Conservation (phyloP, 2,329 filamentous ascomycete genomes). For the Botryotinia convoluta region DNA sequence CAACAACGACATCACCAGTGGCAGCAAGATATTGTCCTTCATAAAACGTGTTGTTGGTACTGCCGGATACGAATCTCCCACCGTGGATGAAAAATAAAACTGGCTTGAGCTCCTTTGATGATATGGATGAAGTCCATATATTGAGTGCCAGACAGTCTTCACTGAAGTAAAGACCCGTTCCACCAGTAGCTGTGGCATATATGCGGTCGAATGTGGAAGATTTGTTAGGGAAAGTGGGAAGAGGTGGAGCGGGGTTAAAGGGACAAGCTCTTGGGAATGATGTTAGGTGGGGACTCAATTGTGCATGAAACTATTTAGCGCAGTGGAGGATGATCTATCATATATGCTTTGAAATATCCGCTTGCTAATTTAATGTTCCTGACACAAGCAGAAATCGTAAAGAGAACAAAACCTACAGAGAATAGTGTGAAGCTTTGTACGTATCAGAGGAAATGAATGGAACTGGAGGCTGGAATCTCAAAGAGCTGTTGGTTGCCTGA, state of each 20-base stretch:
- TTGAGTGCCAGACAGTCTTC: slow-evolving; percentile 44
- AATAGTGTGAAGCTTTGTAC: not conserved
- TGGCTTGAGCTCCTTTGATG: slow-evolving; percentile 39
- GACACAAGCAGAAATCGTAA: not conserved
- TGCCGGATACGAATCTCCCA: slow-evolving; percentile 43
- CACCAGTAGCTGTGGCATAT: not conserved
- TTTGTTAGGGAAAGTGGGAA: not conserved
- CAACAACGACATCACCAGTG: not conserved
- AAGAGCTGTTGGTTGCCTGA: slow-evolving; percentile 40
- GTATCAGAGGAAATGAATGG: slow-evolving; percentile 18
- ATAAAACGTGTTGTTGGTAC: slow-evolving; percentile 36
- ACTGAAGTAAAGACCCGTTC: slow-evolving; percentile 6
- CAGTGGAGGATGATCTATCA: not conserved
- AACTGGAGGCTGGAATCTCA: slow-evolving; percentile 38
- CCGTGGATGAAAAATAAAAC: slow-evolving; percentile 48
- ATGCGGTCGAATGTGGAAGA: not conserved
- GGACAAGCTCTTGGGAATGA: not conserved
- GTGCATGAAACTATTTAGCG: not conserved
- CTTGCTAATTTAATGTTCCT: not conserved
- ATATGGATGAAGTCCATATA: slow-evolving; percentile 40
- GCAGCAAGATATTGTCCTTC: slow-evolving; percentile 12
- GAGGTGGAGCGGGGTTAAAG: not conserved
- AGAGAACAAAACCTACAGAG: not conserved
- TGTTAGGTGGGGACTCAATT: not conserved
- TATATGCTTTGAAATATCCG: not conserved